These are phyloP conservation scores for Pseudomicrostroma phylloplanum DNA, from an alignment of 1,284 basidiomycete species.

Conservation along the genomic window DNA sequence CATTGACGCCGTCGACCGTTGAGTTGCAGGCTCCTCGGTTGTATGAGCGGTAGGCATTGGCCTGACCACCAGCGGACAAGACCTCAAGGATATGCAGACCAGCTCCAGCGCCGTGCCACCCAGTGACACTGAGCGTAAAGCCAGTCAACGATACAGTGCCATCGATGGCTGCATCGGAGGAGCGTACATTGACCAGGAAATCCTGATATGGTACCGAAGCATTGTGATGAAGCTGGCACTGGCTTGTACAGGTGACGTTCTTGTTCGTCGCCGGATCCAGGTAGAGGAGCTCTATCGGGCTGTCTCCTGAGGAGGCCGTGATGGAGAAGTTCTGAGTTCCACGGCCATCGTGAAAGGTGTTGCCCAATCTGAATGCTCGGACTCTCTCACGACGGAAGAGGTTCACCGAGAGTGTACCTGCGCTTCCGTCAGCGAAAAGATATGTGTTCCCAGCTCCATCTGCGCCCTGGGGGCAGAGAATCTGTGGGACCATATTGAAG, in stretches of 20 bases:
- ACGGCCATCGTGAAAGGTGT: slow-evolving; percentile 73
- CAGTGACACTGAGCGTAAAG: slow-evolving; percentile 62
- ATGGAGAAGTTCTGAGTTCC: slow-evolving; percentile 77
- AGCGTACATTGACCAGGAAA: slow-evolving; percentile 63
- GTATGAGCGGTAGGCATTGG: slow-evolving; percentile 41
- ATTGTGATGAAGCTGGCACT: slow-evolving; percentile 51
- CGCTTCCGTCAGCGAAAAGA: slow-evolving; percentile 70
- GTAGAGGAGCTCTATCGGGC: slow-evolving; percentile 68
- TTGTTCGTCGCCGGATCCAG: slow-evolving; percentile 69
- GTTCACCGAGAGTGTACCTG: slow-evolving; percentile 66
- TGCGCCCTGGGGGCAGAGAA: slow-evolving; percentile 73
- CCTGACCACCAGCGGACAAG: slow-evolving; percentile 67
- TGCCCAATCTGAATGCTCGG: slow-evolving; percentile 78
- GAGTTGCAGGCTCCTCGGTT: slow-evolving; percentile 38
- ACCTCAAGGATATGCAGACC: slow-evolving; percentile 84
- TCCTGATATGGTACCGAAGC: slow-evolving; percentile 75
- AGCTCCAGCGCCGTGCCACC: slow-evolving; percentile 68
- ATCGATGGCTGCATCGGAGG: slow-evolving; percentile 40
- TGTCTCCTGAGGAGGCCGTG: slow-evolving; percentile 76
- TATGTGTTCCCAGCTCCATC: slow-evolving; percentile 77
- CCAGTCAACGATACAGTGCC: slow-evolving; percentile 65
- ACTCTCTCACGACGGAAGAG: slow-evolving; percentile 67
- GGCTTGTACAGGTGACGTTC: slow-evolving; percentile 56
- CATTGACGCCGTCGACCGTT: slow-evolving; percentile 29
- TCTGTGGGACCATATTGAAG: slow-evolving; percentile 66